These are phyloP conservation scores for Trichomonas tenax DNA, from an alignment of 208 protist species.

Conservation along the genomic window DNA sequence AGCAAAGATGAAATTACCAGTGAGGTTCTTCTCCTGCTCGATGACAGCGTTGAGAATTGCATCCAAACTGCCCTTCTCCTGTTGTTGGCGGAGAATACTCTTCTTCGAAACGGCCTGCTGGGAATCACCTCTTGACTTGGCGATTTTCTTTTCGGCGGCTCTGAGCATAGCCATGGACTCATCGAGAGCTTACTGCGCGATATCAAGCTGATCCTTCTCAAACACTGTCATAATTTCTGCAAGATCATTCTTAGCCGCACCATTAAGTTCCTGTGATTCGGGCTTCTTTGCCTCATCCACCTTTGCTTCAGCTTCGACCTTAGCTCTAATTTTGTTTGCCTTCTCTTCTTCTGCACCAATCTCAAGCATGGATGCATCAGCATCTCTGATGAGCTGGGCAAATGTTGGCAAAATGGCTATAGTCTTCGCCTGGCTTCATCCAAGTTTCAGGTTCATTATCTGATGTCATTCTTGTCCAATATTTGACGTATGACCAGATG, in stretches of 20 bases:
- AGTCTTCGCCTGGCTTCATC: conserved; percentile 79
- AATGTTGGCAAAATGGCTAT: conserved; percentile 76
- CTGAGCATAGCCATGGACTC: conserved; percentile 70
- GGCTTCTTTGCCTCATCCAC: conserved; percentile 41
- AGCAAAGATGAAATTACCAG: conserved; percentile 83
- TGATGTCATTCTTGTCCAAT: no score
- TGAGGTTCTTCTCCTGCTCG: conserved; percentile 53
- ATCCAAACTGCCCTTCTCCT: conserved; percentile 68
- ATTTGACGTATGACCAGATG: conserved; percentile 80
- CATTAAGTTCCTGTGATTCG: conserved; percentile 63
- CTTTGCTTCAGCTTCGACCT: conserved; percentile 59
- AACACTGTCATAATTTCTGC: conserved; percentile 75
- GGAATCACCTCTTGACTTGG: conserved; percentile 68
- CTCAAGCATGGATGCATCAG: conserved; percentile 66
- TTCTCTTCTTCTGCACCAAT: conserved; percentile 64
- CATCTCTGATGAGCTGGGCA: conserved; percentile 65
- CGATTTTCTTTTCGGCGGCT: conserved; percentile 66
- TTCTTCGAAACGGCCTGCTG: conserved; percentile 69
- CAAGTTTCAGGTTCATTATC: no score
- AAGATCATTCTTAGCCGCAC: conserved; percentile 70
- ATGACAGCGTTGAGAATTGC: conserved; percentile 63
- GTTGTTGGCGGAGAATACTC: conserved; percentile 65
- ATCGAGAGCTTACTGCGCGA: conserved; percentile 72
- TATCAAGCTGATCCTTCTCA: conserved; percentile 64
- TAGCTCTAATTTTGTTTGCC: conserved; percentile 51